phyloP scores from a whole-genome alignment of 352 stramenopile genomes.

The Thraustochytrium striatum region DNA sequence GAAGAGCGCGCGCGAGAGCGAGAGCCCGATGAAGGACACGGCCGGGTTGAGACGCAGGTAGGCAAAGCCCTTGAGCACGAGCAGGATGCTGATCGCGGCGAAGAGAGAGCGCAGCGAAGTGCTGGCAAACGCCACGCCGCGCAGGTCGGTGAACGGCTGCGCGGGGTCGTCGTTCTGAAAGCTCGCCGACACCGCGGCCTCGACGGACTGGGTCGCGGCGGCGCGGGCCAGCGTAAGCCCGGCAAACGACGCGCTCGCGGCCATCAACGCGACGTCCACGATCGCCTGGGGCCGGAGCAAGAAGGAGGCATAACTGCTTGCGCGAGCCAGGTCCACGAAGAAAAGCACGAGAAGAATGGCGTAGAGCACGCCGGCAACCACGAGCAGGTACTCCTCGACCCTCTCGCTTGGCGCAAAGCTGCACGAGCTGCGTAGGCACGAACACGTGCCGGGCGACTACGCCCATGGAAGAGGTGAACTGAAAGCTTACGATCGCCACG shows the following conservation, averaged over 20 bases:
- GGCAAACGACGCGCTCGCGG: background rate
- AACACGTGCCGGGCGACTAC: background rate
- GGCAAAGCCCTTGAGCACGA: background rate
- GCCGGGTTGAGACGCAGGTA: slow-evolving; percentile 1
- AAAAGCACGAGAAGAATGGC: background rate
- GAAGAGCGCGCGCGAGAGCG: background rate
- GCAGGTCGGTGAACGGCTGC: background rate
- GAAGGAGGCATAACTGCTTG: background rate
- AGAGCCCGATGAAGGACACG: background rate
- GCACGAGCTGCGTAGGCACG: background rate
- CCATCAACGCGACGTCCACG: background rate
- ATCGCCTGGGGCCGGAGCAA: background rate
- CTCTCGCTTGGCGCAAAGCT: background rate
- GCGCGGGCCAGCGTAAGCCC: background rate
- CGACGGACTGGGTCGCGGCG: background rate
- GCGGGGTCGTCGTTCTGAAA: background rate
- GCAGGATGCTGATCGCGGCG: background rate
- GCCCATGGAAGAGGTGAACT: background rate
- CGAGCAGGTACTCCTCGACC: background rate
- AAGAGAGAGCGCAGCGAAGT: background rate
- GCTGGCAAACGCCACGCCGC: background rate
- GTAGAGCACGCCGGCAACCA: background rate
- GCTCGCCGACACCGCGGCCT: background rate
- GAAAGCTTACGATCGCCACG: background rate
- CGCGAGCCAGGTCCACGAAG: background rate